A percentile compares a stretch with the other conserved stretches of the same genome.
Evolutionary conservation across 1,139 yeast genomes (phyloP).

Genomic region (Kodamaea sp.): DNA sequence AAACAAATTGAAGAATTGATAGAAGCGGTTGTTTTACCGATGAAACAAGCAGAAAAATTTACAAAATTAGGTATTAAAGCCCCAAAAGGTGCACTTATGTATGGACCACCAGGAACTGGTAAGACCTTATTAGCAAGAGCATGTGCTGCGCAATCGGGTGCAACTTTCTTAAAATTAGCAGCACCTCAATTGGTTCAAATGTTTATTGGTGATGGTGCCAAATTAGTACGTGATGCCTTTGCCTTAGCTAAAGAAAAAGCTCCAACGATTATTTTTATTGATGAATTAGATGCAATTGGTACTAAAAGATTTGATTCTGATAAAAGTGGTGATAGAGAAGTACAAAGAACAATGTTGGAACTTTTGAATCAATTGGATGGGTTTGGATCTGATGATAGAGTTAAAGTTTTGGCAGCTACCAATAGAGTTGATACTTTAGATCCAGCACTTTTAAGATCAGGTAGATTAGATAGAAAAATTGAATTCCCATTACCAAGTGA

Average conservation of each 20-base stretch:
- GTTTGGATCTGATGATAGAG: conserved; percentile 96
- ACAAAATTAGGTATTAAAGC: conserved; percentile 90
- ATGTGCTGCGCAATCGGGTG: conserved; percentile 98
- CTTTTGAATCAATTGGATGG: conserved; percentile 96
- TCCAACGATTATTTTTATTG: conserved; percentile 95
- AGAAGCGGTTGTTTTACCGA: conserved; percentile 96
- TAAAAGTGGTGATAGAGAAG: conserved; percentile 97
- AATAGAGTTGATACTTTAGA: conserved; percentile 96
- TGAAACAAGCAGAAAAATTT: conserved; percentile 97
- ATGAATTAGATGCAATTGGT: conserved; percentile 98
- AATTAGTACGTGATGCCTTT: conserved; percentile 95
- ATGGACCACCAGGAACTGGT: conserved; percentile 99
- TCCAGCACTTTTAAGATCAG: conserved; percentile 95
- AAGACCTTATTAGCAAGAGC: conserved; percentile 96
- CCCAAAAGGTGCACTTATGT: conserved; percentile 98
- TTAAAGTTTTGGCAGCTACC: conserved; percentile 96
- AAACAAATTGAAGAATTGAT: conserved; percentile 97
- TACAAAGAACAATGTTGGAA: conserved; percentile 98
- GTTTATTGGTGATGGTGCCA: conserved; percentile 99
- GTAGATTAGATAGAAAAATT: conserved; percentile 94
- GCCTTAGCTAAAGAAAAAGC: conserved; percentile 99
- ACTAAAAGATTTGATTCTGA: conserved; percentile 97
- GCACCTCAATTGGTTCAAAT: conserved; percentile 98
- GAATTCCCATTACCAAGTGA: conserved; percentile 97
- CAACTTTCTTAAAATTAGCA: conserved; percentile 93